phyloP scores from a whole-genome alignment of 495 filamentous ascomycete species.

The Cudoniella acicularis region DNA sequence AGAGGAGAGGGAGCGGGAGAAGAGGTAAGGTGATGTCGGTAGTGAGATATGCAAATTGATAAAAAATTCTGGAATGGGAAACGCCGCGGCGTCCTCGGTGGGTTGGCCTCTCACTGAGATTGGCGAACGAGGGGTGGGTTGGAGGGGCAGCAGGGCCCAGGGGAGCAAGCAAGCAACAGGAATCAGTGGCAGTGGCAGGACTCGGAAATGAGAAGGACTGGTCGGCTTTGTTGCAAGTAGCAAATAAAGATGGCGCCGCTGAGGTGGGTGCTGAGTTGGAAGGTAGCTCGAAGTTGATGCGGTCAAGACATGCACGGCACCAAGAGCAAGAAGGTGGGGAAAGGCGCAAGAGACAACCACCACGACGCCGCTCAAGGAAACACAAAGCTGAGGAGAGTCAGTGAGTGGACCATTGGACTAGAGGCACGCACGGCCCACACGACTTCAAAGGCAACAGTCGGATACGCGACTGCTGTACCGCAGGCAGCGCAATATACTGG shows the following conservation, averaged over 20 bases:
- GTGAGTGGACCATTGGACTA: too few species aligned
- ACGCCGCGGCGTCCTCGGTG: neutral
- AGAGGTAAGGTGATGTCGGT: conserved; percentile 21
- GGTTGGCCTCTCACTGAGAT: neutral
- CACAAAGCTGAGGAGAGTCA: too few species aligned
- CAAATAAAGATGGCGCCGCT: neutral
- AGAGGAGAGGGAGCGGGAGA: conserved; percentile 30
- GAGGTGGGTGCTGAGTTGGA: neutral
- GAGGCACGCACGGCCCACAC: too few species aligned
- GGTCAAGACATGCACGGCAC: too few species aligned
- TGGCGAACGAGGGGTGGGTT: neutral
- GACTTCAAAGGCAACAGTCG: too few species aligned
- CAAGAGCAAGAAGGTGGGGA: neutral
- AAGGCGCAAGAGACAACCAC: neutral
- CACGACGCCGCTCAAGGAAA: too few species aligned
- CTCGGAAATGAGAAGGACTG: too few species aligned
- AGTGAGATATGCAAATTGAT: conserved; percentile 25
- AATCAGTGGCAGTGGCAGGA: too few species aligned
- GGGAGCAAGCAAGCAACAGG: neutral
- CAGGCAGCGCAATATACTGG: too few species aligned
- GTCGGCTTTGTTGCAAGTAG: neutral
- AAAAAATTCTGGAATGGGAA: conserved; percentile 19
- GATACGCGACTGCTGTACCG: too few species aligned
- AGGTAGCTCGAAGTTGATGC: neutral
- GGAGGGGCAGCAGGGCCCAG: neutral